phyloP scores from a whole-genome alignment of 179 eudicot genomes.

The Vitellaria paradoxa region DNA sequence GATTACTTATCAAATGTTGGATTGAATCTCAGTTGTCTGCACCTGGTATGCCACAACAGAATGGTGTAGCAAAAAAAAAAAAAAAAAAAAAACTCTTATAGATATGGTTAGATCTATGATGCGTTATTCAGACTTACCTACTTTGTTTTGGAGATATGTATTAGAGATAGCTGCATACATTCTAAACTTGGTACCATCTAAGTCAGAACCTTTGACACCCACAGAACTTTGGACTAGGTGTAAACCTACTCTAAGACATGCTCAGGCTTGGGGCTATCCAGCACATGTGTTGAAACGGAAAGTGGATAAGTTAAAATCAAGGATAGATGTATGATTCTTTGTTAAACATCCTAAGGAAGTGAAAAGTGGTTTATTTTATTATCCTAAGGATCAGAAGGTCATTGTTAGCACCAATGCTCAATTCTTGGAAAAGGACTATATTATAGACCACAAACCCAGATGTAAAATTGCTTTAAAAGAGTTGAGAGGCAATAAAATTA shows the following conservation, averaged over 20 bases:
- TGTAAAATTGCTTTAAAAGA: no score
- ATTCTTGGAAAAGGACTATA: no score
- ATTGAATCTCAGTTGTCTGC: neutral
- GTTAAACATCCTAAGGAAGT: neutral
- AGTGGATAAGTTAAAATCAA: neutral
- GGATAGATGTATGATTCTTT: neutral
- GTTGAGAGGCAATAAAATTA: no score
- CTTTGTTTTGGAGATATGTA: neutral
- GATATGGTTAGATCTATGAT: no score
- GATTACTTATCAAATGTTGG: neutral
- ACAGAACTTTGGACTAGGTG: neutral
- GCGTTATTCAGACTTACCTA: neutral
- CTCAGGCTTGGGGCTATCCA: neutral
- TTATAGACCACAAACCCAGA: no score
- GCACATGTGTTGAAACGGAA: neutral
- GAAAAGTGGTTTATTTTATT: no score
- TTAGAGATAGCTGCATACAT: neutral
- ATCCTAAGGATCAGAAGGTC: neutral
- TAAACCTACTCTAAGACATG: neutral
- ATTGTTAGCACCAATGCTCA: neutral
- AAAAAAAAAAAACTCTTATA: neutral
- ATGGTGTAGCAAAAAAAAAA: neutral
- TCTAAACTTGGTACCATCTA: neutral
- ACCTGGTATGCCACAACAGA: neutral
- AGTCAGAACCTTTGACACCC: neutral